A percentile compares a stretch with the other conserved stretches of the same genome.
Evolutionary conservation across 1,284 basidiomycete genomes (phyloP).

Genomic region (Cutaneotrichosporon cavernicola): DNA sequence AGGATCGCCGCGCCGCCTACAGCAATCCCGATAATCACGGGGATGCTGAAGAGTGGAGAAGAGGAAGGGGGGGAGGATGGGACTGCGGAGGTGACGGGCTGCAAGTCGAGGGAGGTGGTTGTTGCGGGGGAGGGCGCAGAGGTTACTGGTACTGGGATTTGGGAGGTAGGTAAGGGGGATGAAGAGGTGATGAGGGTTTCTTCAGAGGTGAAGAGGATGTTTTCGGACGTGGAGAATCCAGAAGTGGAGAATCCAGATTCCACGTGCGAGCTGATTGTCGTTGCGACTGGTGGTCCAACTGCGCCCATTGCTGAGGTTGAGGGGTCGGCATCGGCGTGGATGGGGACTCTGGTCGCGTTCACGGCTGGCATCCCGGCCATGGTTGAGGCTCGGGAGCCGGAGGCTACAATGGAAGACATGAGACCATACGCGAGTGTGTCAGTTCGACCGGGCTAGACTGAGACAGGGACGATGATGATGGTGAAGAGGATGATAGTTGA

Average conservation of each 20-base stretch:
- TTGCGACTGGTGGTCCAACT: background rate
- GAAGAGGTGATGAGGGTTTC: background rate
- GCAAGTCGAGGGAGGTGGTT: background rate
- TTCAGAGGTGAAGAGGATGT: background rate
- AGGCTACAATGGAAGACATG: background rate
- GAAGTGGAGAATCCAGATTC: background rate
- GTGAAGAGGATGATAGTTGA: background rate
- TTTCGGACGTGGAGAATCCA: background rate
- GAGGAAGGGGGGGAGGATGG: background rate
- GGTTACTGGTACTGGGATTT: background rate
- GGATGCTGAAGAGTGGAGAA: background rate
- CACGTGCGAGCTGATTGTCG: background rate
- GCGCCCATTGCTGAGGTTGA: background rate
- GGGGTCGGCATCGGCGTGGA: background rate
- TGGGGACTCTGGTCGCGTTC: background rate
- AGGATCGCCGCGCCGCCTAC: slow-evolving; percentile 17
- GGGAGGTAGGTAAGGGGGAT: background rate
- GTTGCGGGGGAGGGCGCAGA: background rate
- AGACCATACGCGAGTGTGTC: background rate
- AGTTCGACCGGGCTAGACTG: background rate
- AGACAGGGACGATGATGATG: background rate
- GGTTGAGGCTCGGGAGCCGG: background rate
- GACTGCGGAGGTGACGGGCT: background rate
- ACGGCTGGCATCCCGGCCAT: background rate
- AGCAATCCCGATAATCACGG: slow-evolving; percentile 13